Evolutionary conservation across 768 basidiomycete species (phyloP), one percentile per base, ranked within the genome.

Genomic region (Amanita pseudoporphyria): DNA sequence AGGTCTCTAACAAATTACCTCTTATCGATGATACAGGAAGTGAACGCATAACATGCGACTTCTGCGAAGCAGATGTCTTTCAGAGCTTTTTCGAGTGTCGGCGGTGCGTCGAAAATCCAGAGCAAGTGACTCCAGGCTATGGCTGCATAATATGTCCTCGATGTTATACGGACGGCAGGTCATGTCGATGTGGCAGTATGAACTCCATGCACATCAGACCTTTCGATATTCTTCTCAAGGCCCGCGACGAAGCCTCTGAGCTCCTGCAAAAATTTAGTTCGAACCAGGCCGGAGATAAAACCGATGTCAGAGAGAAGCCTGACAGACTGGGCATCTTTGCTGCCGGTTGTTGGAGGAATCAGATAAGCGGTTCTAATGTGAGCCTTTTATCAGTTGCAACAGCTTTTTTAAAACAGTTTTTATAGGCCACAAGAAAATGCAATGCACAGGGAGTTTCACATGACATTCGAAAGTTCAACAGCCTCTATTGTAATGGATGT

Each of bases 21-120:
- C 59, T 48, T 54, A 39, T 47, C 30, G 31, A 45, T 9, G 45
- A 47, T 37, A 28, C 31, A 1, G 47, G 28, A 5, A 56, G 63
- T 2, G 54, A 57, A 36, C 60, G 69, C 14, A 68, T 76, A 31
- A 66, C 57, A 6, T 91, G 89, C 58, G 87, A 91, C 59, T 90
- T 87, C 60, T 92, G 89, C 57, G 81, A 79, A 14, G 77, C 76
- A 2, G 89, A 92, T 57, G 76, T 92, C 52, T 91, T 90, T 55
- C 81, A 87, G 54, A 81, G 82, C 53, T 89, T 81, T 60, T 85
- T 91, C 54, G 81, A 85, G 60, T 91, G 88, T 58, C 58, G 60
- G 1, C 52, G 55, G 1, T 85, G 86, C 56, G 63, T 66, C 9
- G 50, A 53, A 5, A 42, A 31, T 21, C 46, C 39, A 52, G 22